Conservation (phyloP, 768 basidiomycete species). For the Lentinula aciculospora region DNA sequence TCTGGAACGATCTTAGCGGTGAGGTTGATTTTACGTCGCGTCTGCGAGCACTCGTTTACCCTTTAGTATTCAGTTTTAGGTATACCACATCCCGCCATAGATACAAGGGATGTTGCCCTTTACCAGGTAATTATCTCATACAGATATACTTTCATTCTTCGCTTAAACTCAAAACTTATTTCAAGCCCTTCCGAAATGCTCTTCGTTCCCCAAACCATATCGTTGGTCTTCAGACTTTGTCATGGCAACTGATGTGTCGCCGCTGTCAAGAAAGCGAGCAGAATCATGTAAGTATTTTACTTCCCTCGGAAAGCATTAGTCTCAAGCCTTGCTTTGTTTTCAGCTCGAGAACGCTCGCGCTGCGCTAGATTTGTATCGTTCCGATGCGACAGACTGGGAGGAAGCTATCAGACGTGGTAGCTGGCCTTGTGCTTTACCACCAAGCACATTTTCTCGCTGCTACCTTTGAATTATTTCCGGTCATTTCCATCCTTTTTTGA, state of each 20-base stretch:
- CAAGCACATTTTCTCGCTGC: slow-evolving; percentile 76
- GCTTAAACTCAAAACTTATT: slow-evolving; percentile 6
- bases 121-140: slow-evolving; percentile 42
- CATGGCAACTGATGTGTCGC: slow-evolving; percentile 79
- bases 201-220: slow-evolving; percentile 61
- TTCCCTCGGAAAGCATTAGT: slow-evolving; percentile 1
- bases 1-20: slow-evolving; percentile 84
- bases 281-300: slow-evolving; percentile 54
- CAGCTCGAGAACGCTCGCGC: slow-evolving; percentile 77
- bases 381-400: slow-evolving; percentile 66
- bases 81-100: slow-evolving; percentile 72
- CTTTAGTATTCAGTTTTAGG: slow-evolving; percentile 52
- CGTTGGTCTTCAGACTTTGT: slow-evolving; percentile 71
- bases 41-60: slow-evolving; percentile 8
- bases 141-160: background rate
- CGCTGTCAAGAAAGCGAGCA: slow-evolving; percentile 68
- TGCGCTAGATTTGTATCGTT: slow-evolving; percentile 48
- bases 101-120: slow-evolving; percentile 75
- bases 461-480: slow-evolving; percentile 37
- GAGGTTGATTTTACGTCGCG: slow-evolving; percentile 12
- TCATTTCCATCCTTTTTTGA: background rate
- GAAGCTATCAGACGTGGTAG: slow-evolving; percentile 46
- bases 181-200: slow-evolving; percentile 68
- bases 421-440: slow-evolving; percentile 76
- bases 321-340: slow-evolving; percentile 3